These are phyloP conservation scores for Artemisia annua DNA, from an alignment of 129 eudicot genomes.

Conservation along the genomic window DNA sequence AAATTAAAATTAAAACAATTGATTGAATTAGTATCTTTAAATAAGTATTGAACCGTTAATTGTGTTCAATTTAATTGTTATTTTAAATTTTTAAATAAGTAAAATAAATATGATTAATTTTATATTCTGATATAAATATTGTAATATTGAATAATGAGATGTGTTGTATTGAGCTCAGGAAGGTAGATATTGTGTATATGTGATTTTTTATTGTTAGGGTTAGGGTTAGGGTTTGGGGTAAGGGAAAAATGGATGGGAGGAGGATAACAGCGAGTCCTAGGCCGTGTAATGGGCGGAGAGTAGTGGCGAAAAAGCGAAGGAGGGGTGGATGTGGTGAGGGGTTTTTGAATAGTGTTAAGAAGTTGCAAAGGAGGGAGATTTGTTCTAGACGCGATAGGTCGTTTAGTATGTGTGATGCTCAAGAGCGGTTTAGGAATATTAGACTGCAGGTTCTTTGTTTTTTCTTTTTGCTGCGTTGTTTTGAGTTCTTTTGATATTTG, in stretches of 20 bases:
- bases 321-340: slow-evolving; percentile 76
- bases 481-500: background rate
- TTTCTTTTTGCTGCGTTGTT: too few species aligned
- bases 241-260: slow-evolving; percentile 74
- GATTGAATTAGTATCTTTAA: background rate
- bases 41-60: too few species aligned
- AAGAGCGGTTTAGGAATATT: slow-evolving; percentile 85
- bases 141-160: background rate
- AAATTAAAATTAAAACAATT: background rate
- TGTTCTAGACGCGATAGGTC: slow-evolving; percentile 83
- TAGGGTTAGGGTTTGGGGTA: slow-evolving; percentile 19
- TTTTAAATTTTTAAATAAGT: too few species aligned
- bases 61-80: too few species aligned
- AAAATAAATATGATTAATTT: too few species aligned
- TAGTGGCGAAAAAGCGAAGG: slow-evolving; percentile 95
- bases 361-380: slow-evolving; percentile 95
- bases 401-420: slow-evolving; percentile 95
- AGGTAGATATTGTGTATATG: background rate
- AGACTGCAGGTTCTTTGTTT: slow-evolving; percentile 61
- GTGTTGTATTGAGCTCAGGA: slow-evolving; percentile 10
- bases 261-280: slow-evolving; percentile 89
- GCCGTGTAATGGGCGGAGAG: slow-evolving; percentile 78
- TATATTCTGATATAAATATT: too few species aligned
- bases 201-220: slow-evolving; percentile 22
- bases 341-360: slow-evolving; percentile 91